Percentiles rank a stretch among this genome's conserved stretches.
These are phyloP conservation scores for Leptodermis oblonga DNA, from an alignment of 257 asterid genomes.

Conservation along the genomic window DNA sequence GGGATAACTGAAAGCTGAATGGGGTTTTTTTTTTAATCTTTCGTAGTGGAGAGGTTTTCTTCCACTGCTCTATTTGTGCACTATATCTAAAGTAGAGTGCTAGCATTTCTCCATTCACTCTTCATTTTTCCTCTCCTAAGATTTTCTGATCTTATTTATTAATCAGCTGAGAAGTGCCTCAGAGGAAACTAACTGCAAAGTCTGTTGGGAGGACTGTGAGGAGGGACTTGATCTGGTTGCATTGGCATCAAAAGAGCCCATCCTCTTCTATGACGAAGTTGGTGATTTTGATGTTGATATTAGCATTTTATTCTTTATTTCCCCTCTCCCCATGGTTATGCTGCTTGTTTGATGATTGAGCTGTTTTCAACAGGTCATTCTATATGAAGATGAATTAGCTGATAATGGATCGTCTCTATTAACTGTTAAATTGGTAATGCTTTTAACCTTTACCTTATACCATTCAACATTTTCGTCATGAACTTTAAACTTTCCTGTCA, in stretches of 20 bases:
- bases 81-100: background rate
- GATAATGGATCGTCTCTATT: constrained; percentile 93
- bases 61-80: background rate
- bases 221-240: constrained; percentile 82
- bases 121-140: constrained; percentile 20
- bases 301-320: constrained; percentile 17
- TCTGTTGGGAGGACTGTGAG: constrained; percentile 72
- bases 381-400: constrained; percentile 98
- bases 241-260: constrained; percentile 79
- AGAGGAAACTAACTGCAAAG: constrained; percentile 35
- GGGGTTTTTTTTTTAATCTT: background rate
- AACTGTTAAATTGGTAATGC: constrained; percentile 90
- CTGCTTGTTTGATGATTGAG: background rate
- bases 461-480: background rate
- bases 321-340: constrained; percentile 11
- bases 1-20: background rate
- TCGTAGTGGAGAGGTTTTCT: background rate
- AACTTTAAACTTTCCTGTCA: constrained; percentile 14
- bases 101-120: background rate
- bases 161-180: constrained; percentile 48
- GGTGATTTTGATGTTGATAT: constrained; percentile 19
- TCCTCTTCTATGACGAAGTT: constrained; percentile 96
- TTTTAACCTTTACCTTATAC: constrained; percentile 22
- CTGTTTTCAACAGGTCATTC: constrained; percentile 55
- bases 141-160: constrained; percentile 32